phyloP scores from a whole-genome alignment of 306 rosid species.

The Sindora glabra region DNA sequence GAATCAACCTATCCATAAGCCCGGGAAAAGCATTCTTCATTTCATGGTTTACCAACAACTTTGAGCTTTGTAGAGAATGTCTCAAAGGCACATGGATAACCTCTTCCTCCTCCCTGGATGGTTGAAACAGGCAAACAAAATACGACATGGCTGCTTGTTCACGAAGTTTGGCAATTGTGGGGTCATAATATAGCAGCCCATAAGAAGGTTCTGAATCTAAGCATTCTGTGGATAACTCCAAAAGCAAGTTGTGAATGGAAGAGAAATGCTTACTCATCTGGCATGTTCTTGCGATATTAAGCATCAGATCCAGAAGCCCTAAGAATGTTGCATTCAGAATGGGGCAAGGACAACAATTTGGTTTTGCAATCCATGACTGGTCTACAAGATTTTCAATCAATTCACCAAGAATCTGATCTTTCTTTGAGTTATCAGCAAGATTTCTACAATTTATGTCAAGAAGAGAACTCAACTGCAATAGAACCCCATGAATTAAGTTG shows the following conservation, averaged over 20 bases:
- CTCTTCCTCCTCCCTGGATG: slow-evolving; percentile 48
- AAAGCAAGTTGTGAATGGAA: slow-evolving; percentile 45
- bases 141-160: slow-evolving; percentile 79
- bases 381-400: slow-evolving; percentile 45
- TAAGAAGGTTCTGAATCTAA: slow-evolving; percentile 54
- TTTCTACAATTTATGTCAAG: slow-evolving; percentile 66
- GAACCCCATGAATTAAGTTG: slow-evolving; percentile 79
- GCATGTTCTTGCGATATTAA: slow-evolving; percentile 56
- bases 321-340: slow-evolving; percentile 62
- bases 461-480: slow-evolving; percentile 74
- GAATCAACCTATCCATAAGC: slow-evolving; percentile 57
- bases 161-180: slow-evolving; percentile 72
- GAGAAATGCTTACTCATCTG: slow-evolving; percentile 27
- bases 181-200: slow-evolving; percentile 50
- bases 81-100: slow-evolving; percentile 17
- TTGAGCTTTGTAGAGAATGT: slow-evolving; percentile 33
- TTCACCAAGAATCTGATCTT: slow-evolving; percentile 55
- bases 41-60: slow-evolving; percentile 29
- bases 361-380: slow-evolving; percentile 64
- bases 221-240: slow-evolving; percentile 65
- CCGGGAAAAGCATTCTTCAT: slow-evolving; percentile 37
- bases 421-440: slow-evolving; percentile 74
- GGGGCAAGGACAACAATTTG: slow-evolving; percentile 62
- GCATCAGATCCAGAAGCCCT: slow-evolving; percentile 73
- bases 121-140: slow-evolving; percentile 72